These are phyloP conservation scores for Elongisporangium senticosum DNA, from an alignment of 352 stramenopile species.

Conservation along the genomic window DNA sequence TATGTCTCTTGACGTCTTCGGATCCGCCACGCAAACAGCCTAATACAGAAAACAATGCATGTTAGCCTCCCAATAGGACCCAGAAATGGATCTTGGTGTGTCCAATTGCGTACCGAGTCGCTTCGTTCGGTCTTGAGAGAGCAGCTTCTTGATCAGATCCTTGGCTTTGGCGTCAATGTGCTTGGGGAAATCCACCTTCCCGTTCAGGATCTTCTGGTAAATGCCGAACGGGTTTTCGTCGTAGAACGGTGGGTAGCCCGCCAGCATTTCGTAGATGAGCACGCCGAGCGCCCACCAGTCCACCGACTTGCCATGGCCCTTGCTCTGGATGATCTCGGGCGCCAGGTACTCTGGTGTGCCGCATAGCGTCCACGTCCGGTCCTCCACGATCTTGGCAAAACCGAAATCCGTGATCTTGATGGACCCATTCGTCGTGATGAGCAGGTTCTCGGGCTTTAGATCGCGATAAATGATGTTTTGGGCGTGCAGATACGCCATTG, in stretches of 20 bases:
- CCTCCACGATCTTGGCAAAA: slow-evolving; percentile 89
- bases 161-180: slow-evolving; percentile 88
- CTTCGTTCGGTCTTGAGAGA: slow-evolving; percentile 87
- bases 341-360: slow-evolving; percentile 92
- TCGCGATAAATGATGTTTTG: slow-evolving; percentile 92
- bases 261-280: slow-evolving; percentile 91
- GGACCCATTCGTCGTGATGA: slow-evolving; percentile 86
- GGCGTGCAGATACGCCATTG: slow-evolving; percentile 86
- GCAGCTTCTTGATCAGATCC: slow-evolving; percentile 89
- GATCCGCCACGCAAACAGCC: slow-evolving; percentile 88
- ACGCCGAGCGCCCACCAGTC: slow-evolving; percentile 91
- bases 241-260: slow-evolving; percentile 87
- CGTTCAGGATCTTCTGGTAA: slow-evolving; percentile 92
- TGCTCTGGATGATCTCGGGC: slow-evolving; percentile 91
- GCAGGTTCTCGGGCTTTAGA: slow-evolving; percentile 91
- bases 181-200: slow-evolving; percentile 87
- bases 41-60: slow-evolving; percentile 13
- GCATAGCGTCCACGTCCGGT: slow-evolving; percentile 90
- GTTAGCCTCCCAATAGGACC: neutral
- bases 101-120: slow-evolving; percentile 58
- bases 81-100: slow-evolving; percentile 1
- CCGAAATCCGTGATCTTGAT: slow-evolving; percentile 93
- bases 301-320: slow-evolving; percentile 86
- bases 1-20: slow-evolving; percentile 90
- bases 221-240: slow-evolving; percentile 92